Base-by-base conservation (phyloP, 306 rosid genomes). In the Quercus bicolor region DNA sequence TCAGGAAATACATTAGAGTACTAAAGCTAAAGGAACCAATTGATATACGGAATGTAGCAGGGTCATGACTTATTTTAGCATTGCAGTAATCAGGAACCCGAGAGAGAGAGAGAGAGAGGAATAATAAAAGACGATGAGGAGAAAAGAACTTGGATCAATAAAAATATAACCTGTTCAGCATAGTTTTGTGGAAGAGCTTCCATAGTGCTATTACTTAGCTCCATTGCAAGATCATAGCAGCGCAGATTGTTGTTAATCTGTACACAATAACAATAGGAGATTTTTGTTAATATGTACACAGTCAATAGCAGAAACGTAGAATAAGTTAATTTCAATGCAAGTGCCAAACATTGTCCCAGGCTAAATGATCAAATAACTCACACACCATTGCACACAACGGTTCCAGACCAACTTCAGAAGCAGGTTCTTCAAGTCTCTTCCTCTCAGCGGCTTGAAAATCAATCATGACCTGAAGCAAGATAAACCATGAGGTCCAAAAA, bases 181-280 rank as follows among this genome's bases (percentile, higher is more conserved):
- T 91, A 95, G 76, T 91, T 91, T 72, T 81, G 94, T 40, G 99
- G 98, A 86, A 95, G 96, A 75, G 99, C 94, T 90, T 95, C 99
- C 43, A 84, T 77, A 68, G 92, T 92, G 89, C 94, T 87, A 81
- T 80, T 95, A 87, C 98, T 95, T 12, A 92, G 88, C 86, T 92
- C 98, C 98, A 90, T 87, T 37, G 99, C 99, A 74, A 95, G 98
- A 87, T 95, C 98, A 85, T 95, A 93, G 92, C 99, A 93, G 75
- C 99, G 97, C 81, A 95, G 81, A 82, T 95, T 95, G 88, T 95
- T 95, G 90, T 95, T 95, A 72, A 95, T 88, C 99, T 95, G 89
- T 70, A 81, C 21, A 75, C 57, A 84, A 75, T 24, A 53, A 53
- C 56, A 43, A 79, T 52, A 69, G 72, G 16, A 95, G 79, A 82